Conservation (phyloP, 768 basidiomycete genomes). For the Calocera viscosa region DNA sequence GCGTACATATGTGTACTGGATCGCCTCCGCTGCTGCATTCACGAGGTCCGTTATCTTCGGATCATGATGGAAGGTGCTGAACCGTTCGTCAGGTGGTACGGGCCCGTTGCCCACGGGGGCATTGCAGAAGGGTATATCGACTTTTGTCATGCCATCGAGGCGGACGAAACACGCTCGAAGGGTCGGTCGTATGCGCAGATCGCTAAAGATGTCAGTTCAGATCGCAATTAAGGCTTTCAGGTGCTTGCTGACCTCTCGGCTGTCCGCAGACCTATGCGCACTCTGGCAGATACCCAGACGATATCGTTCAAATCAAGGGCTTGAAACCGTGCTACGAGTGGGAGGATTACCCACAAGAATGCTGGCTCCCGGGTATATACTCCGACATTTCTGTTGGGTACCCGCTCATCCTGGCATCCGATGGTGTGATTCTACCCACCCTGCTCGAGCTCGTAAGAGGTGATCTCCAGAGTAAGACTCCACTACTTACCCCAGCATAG, state of each 20-base stretch:
- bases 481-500: background rate
- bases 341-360: constrained; percentile 3
- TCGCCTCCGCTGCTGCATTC: background rate
- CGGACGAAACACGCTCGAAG: background rate
- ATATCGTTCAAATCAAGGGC: background rate
- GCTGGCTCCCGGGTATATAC: background rate
- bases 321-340: background rate
- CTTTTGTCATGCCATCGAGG: background rate
- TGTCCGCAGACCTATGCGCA: background rate
- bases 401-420: background rate
- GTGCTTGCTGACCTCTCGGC: background rate
- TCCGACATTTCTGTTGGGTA: background rate
- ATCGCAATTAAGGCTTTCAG: background rate
- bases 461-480: background rate
- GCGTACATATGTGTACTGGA: background rate
- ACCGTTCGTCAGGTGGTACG: background rate
- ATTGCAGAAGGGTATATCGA: background rate
- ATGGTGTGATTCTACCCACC: background rate
- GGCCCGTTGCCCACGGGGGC: background rate
- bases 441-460: background rate
- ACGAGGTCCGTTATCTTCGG: background rate
- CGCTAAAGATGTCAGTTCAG: background rate
- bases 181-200: background rate
- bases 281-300: background rate
- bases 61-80: background rate